Conservation (phyloP, 1,139 yeast species). For the Saccharomyces hybrid region DNA sequence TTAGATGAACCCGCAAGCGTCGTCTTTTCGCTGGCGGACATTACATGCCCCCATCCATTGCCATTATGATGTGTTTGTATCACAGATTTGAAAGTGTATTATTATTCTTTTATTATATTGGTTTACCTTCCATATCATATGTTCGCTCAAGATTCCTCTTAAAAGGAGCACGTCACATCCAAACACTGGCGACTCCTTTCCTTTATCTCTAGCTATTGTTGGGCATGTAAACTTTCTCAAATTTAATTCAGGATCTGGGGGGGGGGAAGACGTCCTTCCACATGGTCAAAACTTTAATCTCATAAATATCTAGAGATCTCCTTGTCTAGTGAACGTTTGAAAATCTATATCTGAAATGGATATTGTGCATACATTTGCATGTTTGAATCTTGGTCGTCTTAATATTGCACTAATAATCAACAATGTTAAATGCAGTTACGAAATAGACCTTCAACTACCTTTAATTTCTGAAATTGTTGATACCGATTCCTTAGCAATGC, state of each 20-base stretch:
- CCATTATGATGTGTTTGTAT: neutral
- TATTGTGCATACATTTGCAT: slow-evolving; percentile 29
- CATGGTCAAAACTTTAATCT: neutral
- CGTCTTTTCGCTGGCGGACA: neutral
- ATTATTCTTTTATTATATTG: neutral
- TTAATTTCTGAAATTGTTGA: neutral
- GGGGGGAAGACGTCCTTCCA: neutral
- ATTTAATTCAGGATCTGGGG: neutral
- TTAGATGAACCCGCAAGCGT: neutral
- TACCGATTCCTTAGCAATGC: neutral
- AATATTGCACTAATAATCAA: neutral
- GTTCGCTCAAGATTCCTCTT: neutral
- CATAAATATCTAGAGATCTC: neutral
- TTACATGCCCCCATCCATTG: neutral
- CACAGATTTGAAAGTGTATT: neutral
- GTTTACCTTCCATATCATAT: neutral
- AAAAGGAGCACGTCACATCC: neutral
- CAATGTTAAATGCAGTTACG: neutral
- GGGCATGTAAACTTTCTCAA: neutral
- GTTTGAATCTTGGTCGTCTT: slow-evolving; percentile 27
- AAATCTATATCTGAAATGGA: neutral
- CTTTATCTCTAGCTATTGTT: neutral
- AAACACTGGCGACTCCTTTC: neutral
- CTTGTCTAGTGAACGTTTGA: neutral
- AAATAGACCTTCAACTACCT: neutral